Conservation (phyloP, 192 early-diverging fungal genomes). For the Chytriomyces sp. region DNA sequence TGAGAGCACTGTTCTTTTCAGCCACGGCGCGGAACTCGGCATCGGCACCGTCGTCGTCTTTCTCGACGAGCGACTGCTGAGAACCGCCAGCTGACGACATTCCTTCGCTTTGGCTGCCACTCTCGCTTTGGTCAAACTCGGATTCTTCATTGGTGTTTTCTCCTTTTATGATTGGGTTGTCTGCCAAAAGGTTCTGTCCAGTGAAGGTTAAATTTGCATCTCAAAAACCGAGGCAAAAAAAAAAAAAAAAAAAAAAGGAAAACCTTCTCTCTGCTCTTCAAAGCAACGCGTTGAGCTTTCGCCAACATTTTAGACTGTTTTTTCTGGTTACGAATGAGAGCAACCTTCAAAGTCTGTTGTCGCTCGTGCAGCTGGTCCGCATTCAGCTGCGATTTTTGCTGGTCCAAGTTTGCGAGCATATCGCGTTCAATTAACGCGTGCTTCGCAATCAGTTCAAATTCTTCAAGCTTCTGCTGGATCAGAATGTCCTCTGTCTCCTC, state of each 20-base stretch:
- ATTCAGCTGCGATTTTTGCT: conserved; percentile 27
- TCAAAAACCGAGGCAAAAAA: neutral
- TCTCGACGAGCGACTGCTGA: neutral
- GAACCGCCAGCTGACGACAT: conserved; percentile 18
- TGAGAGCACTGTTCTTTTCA: conserved; percentile 27
- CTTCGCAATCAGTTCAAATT: conserved; percentile 36
- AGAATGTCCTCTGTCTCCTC: conserved; percentile 35
- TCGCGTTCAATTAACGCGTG: conserved; percentile 18
- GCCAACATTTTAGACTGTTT: conserved; percentile 26
- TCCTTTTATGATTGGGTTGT: conserved; percentile 33
- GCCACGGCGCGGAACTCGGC: conserved; percentile 11
- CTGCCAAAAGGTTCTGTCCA: conserved; percentile 26
- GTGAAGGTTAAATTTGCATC: neutral
- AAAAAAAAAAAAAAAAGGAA: neutral
- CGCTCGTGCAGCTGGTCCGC: conserved; percentile 22
- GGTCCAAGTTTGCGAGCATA: conserved; percentile 17
- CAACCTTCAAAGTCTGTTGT: conserved; percentile 23
- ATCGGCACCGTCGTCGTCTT: conserved; percentile 14
- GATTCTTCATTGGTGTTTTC: conserved; percentile 6
- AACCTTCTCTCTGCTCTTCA: conserved; percentile 32
- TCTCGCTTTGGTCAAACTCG: conserved; percentile 2
- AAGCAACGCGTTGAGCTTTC: conserved; percentile 23
- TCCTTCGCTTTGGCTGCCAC: conserved; percentile 21
- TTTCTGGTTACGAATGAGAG: conserved; percentile 27
- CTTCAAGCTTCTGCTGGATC: conserved; percentile 22